Percentiles rank a stretch among this genome's conserved stretches.
phyloP scores from a whole-genome alignment of 2,329 filamentous ascomycete genomes.

The Hirsutella minnesotensis region DNA sequence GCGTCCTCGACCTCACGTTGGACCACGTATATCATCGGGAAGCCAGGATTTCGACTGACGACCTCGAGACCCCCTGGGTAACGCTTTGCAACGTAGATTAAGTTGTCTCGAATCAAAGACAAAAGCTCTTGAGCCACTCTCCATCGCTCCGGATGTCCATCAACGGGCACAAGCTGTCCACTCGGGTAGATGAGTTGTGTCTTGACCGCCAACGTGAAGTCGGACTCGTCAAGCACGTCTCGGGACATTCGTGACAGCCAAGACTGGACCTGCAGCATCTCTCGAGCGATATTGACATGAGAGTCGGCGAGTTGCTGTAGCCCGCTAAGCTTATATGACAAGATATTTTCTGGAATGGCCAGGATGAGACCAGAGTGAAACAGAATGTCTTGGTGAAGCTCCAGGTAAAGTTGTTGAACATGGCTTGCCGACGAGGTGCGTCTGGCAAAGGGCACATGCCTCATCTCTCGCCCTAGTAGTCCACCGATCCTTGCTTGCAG shows the following conservation, averaged over 20 bases:
- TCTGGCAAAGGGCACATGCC: slow-evolving; percentile 47
- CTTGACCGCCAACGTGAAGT: slow-evolving; percentile 39
- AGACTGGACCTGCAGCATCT: slow-evolving; percentile 37
- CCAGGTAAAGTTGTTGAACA: slow-evolving; percentile 26
- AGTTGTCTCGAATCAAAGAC: slow-evolving; percentile 23
- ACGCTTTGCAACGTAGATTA: slow-evolving; percentile 20
- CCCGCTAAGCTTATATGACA: slow-evolving; percentile 54
- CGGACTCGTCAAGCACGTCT: slow-evolving; percentile 55
- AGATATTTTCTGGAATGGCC: slow-evolving; percentile 48
- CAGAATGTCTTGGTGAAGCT: slow-evolving; percentile 10
- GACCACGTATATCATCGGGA: slow-evolving; percentile 46
- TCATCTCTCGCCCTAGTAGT: slow-evolving; percentile 37
- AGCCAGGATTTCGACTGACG: slow-evolving; percentile 26
- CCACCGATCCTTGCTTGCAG: slow-evolving; percentile 43
- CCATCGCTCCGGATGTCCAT: slow-evolving; percentile 44
- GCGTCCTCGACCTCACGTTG: slow-evolving; percentile 31
- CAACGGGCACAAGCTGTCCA: slow-evolving; percentile 33
- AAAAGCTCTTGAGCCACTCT: slow-evolving; percentile 28
- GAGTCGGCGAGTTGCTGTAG: slow-evolving; percentile 42
- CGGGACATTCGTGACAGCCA: slow-evolving; percentile 37
- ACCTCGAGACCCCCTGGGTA: slow-evolving; percentile 33
- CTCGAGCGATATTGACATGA: slow-evolving; percentile 23
- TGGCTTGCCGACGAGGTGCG: slow-evolving; percentile 17
- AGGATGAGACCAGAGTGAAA: slow-evolving; percentile 38
- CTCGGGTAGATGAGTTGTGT: slow-evolving; percentile 47